Percentiles rank a stretch among this genome's conserved stretches.
phyloP scores from a whole-genome alignment of 2,329 filamentous ascomycete genomes.

The Sporothrix brunneoviolacea region DNA sequence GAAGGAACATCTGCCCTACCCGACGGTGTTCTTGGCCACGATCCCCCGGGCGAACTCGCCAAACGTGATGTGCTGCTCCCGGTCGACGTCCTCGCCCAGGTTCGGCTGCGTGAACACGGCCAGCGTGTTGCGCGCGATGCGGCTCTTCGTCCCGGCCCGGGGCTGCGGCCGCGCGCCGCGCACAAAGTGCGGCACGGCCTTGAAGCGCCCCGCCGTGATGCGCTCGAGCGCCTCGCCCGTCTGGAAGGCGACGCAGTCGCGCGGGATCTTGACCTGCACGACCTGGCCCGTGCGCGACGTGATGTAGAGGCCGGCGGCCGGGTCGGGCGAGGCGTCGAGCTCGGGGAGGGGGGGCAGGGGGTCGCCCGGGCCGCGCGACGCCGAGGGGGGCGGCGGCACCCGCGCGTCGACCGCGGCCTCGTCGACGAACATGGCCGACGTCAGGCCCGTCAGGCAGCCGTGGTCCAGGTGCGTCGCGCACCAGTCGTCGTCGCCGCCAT shows the following conservation, averaged over 20 bases:
- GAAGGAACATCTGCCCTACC: too few relatives aligned
- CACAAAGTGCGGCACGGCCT: constrained; percentile 94
- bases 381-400: constrained; percentile 5
- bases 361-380: constrained; percentile 23
- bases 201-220: constrained; percentile 86
- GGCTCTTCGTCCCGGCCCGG: constrained; percentile 22
- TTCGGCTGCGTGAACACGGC: constrained; percentile 98
- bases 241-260: constrained; percentile 90
- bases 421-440: constrained; percentile 93
- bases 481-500: constrained; percentile 69
- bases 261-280: constrained; percentile 87
- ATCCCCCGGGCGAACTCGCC: constrained; percentile 65
- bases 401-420: constrained; percentile 43
- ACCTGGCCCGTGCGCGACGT: constrained; percentile 73
- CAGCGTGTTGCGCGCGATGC: constrained; percentile 75
- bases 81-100: constrained; percentile 70
- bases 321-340: constrained; percentile 69
- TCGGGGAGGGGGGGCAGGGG: constrained; percentile 54
- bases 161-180: constrained; percentile 56
- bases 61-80: constrained; percentile 60
- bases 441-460: constrained; percentile 88
- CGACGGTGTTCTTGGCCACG: constrained; percentile 53
- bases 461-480: constrained; percentile 88
- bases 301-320: constrained; percentile 86
- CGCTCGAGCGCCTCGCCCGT: constrained; percentile 87